Percentiles rank a stretch among this genome's conserved stretches.
Conservation (phyloP, 441 rosid genomes). For the Arabidopsis hybrid region DNA sequence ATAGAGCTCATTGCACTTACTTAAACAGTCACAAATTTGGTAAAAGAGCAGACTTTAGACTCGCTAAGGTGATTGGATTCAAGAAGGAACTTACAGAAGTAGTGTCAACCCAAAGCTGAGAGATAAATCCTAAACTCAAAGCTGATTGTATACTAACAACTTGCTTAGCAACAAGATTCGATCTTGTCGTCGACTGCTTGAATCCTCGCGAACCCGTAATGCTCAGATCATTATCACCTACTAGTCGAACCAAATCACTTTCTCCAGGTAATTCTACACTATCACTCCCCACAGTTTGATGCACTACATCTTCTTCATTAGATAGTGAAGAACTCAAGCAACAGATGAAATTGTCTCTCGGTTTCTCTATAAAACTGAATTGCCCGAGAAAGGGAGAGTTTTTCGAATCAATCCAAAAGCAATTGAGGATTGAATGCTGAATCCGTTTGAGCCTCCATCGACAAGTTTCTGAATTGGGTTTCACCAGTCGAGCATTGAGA, state of each 20-base stretch:
- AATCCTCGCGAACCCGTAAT: slow-evolving; percentile 45
- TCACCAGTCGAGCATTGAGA: slow-evolving; percentile 24
- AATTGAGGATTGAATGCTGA: slow-evolving; percentile 10
- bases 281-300: slow-evolving; percentile 12
- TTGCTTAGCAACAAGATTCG: slow-evolving; percentile 82
- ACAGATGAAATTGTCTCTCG: slow-evolving; percentile 35
- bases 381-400: slow-evolving; percentile 36
- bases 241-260: slow-evolving; percentile 45
- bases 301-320: slow-evolving; percentile 37
- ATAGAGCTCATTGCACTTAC: slow-evolving; percentile 6
- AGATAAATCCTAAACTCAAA: slow-evolving; percentile 71
- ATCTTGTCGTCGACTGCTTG: slow-evolving; percentile 61
- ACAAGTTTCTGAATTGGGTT: slow-evolving; percentile 1
- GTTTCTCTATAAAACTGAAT: not conserved
- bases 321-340: slow-evolving; percentile 31
- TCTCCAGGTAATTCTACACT: slow-evolving; percentile 25
- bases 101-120: slow-evolving; percentile 91
- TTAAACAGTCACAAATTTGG: not conserved
- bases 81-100: slow-evolving; percentile 53
- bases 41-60: slow-evolving; percentile 15
- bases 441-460: not conserved
- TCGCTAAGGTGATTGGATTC: not conserved
- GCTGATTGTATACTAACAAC: slow-evolving; percentile 82
- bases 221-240: slow-evolving; percentile 18
- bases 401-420: slow-evolving; percentile 25